phyloP scores from a whole-genome alignment of 192 early-diverging fungal species.

The Podila clonocystis region DNA sequence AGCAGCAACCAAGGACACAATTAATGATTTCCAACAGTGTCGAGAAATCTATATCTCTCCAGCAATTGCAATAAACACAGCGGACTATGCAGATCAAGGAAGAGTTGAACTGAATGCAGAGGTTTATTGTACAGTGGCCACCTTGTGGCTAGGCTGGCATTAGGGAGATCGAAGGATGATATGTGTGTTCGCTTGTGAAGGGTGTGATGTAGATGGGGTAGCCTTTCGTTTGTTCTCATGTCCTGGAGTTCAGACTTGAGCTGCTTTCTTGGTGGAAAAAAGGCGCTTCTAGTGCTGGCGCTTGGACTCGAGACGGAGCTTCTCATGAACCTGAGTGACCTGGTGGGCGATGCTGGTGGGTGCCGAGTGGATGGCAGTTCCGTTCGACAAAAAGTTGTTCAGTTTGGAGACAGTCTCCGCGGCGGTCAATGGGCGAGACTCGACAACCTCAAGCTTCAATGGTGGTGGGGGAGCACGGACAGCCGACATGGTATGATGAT shows the following conservation, averaged over 20 bases:
- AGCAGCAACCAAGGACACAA: no score
- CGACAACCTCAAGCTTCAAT: slow-evolving; percentile 39
- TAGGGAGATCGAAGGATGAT: not conserved
- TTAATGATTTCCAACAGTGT: no score
- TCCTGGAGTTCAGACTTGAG: no score
- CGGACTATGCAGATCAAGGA: not conserved
- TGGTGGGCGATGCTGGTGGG: slow-evolving; percentile 50
- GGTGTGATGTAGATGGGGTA: not conserved
- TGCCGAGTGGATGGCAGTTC: slow-evolving; percentile 47
- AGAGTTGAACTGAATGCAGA: not conserved
- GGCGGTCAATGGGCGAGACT: slow-evolving; percentile 16
- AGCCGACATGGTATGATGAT: slow-evolving; percentile 8
- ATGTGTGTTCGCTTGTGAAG: not conserved
- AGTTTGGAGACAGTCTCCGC: slow-evolving; percentile 27
- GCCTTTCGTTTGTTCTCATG: not conserved
- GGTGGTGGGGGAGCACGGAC: slow-evolving; percentile 36
- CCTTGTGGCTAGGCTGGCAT: not conserved
- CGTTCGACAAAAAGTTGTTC: slow-evolving; percentile 42
- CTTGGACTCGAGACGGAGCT: slow-evolving; percentile 46
- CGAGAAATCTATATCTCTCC: no score
- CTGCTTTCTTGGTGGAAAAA: not conserved
- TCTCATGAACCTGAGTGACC: slow-evolving; percentile 47
- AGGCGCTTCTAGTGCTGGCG: slow-evolving; percentile 19
- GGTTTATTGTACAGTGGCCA: not conserved
- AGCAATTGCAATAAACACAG: no score